Evolutionary conservation across 345 rosid species (phyloP).

Genomic region (Salix exigua): DNA sequence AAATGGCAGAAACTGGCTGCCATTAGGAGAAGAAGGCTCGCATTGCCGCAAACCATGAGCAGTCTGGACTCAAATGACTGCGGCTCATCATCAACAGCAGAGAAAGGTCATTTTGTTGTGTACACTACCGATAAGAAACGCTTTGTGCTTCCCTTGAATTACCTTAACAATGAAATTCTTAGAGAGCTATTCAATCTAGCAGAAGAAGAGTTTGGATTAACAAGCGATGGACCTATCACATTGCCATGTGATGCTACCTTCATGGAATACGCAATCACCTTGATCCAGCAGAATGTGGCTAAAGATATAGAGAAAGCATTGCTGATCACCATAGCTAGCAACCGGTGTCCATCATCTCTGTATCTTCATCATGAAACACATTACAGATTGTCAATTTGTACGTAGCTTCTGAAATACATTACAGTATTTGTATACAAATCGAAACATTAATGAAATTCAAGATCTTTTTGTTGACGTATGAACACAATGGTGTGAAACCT

Average conservation of each 20-base stretch:
- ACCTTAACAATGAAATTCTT: conserved; percentile 5
- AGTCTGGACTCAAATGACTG: background rate
- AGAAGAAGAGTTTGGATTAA: conserved; percentile 18
- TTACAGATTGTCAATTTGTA: background rate
- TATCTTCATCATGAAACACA: background rate
- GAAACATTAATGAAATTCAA: background rate
- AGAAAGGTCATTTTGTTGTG: conserved; percentile 20
- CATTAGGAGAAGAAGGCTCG: background rate
- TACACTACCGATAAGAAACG: conserved; percentile 6
- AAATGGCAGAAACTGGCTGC: conserved; percentile 7
- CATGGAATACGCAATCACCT: conserved; percentile 6
- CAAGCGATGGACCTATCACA: conserved; percentile 9
- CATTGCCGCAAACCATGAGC: background rate
- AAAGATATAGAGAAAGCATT: conserved; percentile 8
- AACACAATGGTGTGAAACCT: too few species aligned
- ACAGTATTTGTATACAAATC: background rate
- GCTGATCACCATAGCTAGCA: background rate
- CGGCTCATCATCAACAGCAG: background rate
- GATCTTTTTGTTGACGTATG: too few species aligned
- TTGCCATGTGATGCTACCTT: conserved; percentile 17
- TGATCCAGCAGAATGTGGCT: background rate
- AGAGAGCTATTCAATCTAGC: conserved; percentile 16
- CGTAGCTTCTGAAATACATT: background rate
- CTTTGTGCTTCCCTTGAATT: conserved; percentile 10
- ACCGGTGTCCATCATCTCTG: background rate